A percentile compares a stretch with the other conserved stretches of the same genome.
phyloP scores from a whole-genome alignment of 1,284 basidiomycete genomes.

The Sphaerobolus stellatus region DNA sequence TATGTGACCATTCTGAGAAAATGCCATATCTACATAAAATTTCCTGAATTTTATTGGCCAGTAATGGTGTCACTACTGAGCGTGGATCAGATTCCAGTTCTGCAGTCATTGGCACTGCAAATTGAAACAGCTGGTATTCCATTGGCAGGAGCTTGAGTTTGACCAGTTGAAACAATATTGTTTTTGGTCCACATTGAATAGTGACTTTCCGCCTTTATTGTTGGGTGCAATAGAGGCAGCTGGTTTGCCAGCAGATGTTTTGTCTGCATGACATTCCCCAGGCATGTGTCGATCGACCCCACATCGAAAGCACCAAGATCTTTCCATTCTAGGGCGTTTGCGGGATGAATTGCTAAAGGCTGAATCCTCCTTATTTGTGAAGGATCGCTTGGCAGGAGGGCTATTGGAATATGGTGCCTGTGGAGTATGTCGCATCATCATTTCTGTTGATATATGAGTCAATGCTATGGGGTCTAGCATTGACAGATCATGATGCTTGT shows the following conservation, averaged over 20 bases:
- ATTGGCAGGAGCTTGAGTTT: conserved; percentile 14
- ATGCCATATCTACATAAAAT: conserved; percentile 19
- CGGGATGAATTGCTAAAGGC: no score
- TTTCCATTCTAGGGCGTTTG: background rate
- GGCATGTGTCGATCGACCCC: no score
- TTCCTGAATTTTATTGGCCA: conserved; percentile 15
- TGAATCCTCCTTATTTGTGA: no score
- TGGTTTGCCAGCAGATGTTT: background rate
- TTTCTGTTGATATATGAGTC: background rate
- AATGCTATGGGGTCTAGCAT: conserved; percentile 13
- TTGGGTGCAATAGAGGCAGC: background rate
- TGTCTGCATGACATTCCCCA: background rate
- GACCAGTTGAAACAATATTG: conserved; percentile 25
- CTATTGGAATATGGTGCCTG: no score
- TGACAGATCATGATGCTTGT: conserved; percentile 23
- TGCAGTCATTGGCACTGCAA: conserved; percentile 27
- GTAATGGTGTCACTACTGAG: conserved; percentile 23
- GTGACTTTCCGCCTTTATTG: no score
- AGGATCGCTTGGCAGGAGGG: no score
- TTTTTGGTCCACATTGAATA: conserved; percentile 15
- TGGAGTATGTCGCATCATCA: background rate
- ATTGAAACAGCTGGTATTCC: conserved; percentile 17
- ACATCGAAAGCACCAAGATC: background rate
- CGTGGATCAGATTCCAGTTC: conserved; percentile 25
- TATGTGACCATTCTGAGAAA: conserved; percentile 22